phyloP scores from a whole-genome alignment of 257 asterid species.

The Orobanche coerulescens region DNA sequence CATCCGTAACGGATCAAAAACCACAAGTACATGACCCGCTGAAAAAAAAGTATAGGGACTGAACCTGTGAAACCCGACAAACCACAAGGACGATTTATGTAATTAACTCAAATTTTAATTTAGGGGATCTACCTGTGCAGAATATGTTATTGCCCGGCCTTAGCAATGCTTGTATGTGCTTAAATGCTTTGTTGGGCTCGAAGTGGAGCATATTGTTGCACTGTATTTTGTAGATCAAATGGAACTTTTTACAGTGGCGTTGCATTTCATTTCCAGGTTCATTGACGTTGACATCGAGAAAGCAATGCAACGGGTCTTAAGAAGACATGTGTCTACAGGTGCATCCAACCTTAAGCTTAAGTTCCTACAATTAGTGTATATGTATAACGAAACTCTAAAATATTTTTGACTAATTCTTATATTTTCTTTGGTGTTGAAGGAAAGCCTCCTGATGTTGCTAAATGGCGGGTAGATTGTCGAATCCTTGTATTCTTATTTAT shows the following conservation, averaged over 20 bases:
- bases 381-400: background rate
- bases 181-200: background rate
- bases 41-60: too few species aligned
- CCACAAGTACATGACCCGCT: too few species aligned
- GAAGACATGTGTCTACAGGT: conserved; percentile 88
- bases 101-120: too few species aligned
- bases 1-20: too few species aligned
- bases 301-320: conserved; percentile 80
- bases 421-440: conserved; percentile 38
- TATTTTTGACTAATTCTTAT: conserved; percentile 12
- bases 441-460: conserved; percentile 69
- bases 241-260: background rate
- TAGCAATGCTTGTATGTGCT: too few species aligned
- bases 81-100: too few species aligned
- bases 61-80: too few species aligned
- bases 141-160: too few species aligned
- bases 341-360: conserved; percentile 11
- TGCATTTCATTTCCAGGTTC: conserved; percentile 46
- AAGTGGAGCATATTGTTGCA: background rate
- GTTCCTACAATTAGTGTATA: background rate
- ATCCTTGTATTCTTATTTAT: background rate
- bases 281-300: conserved; percentile 67
- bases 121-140: background rate
- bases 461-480: conserved; percentile 64
- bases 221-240: background rate